Percentiles rank a stretch among this genome's conserved stretches.
Evolutionary conservation across 352 stramenopile genomes (phyloP).

Genomic region (Globisporangium heterothallicum): DNA sequence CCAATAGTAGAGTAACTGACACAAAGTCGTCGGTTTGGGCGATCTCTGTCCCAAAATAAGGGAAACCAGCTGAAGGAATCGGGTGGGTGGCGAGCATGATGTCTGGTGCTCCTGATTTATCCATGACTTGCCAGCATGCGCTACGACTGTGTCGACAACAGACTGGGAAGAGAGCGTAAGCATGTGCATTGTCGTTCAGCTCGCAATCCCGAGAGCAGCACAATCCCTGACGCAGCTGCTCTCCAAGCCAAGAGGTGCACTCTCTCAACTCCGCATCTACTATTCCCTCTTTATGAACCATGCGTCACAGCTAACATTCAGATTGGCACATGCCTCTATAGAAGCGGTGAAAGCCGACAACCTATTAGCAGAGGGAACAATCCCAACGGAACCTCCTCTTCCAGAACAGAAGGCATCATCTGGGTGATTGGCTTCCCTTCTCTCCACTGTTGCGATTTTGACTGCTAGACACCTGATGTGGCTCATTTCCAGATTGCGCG

Average conservation of each 20-base stretch:
- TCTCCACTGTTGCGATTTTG: no score
- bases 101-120: constrained; percentile 1
- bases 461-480: no score
- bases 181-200: neutral
- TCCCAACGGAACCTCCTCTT: no score
- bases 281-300: neutral
- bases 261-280: neutral
- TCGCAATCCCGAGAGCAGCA: neutral
- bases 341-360: no score
- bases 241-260: neutral
- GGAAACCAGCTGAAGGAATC: neutral
- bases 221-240: constrained; percentile 3
- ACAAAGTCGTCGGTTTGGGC: neutral
- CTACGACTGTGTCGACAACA: no score
- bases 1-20: neutral
- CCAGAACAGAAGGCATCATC: neutral
- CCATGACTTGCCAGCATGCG: no score
- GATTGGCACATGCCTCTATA: no score
- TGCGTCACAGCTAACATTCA: no score
- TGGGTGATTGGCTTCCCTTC: constrained; percentile 9
- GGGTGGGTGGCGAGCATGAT: no score
- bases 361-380: neutral
- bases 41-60: neutral
- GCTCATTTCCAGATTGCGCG: constrained; percentile 4
- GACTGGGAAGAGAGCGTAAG: no score